Percentiles rank a stretch among this genome's conserved stretches.
Conservation (phyloP, 371 early-diverging fungal species). For the Capillidium rhysosporum region DNA sequence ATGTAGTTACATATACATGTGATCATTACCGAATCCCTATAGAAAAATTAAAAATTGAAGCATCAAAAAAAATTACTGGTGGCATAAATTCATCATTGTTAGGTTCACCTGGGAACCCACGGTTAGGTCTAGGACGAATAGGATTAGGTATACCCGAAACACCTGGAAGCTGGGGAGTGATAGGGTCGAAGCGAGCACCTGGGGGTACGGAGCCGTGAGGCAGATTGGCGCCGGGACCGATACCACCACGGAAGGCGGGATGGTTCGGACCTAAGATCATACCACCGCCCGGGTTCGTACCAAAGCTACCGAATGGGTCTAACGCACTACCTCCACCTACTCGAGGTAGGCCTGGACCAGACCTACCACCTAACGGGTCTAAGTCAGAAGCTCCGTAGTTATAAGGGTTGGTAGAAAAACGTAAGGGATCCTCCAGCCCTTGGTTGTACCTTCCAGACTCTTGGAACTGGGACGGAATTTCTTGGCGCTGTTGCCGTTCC, state of each 20-base stretch:
- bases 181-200: slow-evolving; percentile 83
- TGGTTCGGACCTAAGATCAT: slow-evolving; percentile 77
- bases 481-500: neutral
- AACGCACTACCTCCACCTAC: slow-evolving; percentile 15
- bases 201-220: slow-evolving; percentile 63
- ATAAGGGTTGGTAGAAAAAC: slow-evolving; percentile 17
- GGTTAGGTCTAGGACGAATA: slow-evolving; percentile 19
- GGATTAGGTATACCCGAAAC: slow-evolving; percentile 7
- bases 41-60: neutral
- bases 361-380: slow-evolving; percentile 9
- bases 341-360: slow-evolving; percentile 10
- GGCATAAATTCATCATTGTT: slow-evolving; percentile 53
- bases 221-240: neutral
- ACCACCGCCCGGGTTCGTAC: slow-evolving; percentile 32
- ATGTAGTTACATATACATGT: slow-evolving; percentile 48
- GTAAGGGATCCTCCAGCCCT: neutral
- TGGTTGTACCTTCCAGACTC: neutral
- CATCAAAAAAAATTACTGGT: slow-evolving; percentile 17
- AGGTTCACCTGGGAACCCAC: slow-evolving; percentile 35
- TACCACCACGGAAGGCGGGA: slow-evolving; percentile 45
- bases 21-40: slow-evolving; percentile 17
- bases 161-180: slow-evolving; percentile 49
- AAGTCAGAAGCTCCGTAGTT: slow-evolving; percentile 13
- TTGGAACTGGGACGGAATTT: neutral
- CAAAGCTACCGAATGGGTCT: slow-evolving; percentile 10